Base-by-base conservation (phyloP, 345 rosid species). In the Acer saccharum region DNA sequence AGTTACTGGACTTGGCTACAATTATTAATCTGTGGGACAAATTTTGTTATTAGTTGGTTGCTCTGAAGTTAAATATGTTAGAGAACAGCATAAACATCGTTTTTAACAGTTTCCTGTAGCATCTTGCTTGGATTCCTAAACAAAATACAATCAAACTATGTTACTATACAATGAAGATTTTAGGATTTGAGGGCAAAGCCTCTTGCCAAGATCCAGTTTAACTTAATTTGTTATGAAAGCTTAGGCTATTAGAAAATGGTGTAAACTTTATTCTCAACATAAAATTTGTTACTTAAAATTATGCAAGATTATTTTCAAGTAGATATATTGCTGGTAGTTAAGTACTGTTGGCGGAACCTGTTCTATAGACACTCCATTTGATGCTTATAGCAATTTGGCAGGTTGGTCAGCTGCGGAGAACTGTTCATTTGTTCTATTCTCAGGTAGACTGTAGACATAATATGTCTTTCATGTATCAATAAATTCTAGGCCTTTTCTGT, bases 361-460 rank as follows among this genome's bases (percentile, higher is more conserved):
- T 29, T 57, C 7, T 54, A 54, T 11, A 77, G 60, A 18, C 25
- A 68, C 23, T 64, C 43, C 72, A 39, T 80, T 75, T 86, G 81
- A 83, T 77, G 71, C 23, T 79, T 68, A 57, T 85, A 74, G 71
- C 83, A 81, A 81, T 88, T 63, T 82, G 86, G 71, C 96, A 92
- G 98, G 94, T 88, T 79, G 81, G 86, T 74, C 94, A 86, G 88
- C 89, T 95, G 81, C 94, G 94, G 76, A 86, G 91, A 83, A 87
- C 94, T 69, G 89, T 89, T 76, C 91, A 89, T 87, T 93, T 90
- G 97, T 81, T 92, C 74, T 91, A 83, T 83, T 39, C 84, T 50
- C 97, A 90, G 97, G 98, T 93, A 84, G 77, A 78, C 57, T 72
- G 98, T 93, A 84, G 77, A 80, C 61, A 73, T 64, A 50, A 43